A percentile compares a stretch with the other conserved stretches of the same genome.
Conservation (phyloP, 2,329 filamentous ascomycete species). For the Colletotrichum sp. region DNA sequence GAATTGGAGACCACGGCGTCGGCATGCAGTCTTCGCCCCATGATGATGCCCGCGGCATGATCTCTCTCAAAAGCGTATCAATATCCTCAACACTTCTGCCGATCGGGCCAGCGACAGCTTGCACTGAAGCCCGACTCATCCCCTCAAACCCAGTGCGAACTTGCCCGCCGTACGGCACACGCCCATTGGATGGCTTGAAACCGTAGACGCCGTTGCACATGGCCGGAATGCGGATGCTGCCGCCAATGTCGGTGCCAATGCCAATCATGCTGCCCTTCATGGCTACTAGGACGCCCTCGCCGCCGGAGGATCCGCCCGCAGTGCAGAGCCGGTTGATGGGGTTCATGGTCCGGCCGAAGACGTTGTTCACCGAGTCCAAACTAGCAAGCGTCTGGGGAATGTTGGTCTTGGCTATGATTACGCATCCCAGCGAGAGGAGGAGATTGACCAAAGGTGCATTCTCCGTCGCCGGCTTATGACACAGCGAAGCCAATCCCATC, state of each 20-base stretch:
- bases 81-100: conserved; percentile 10
- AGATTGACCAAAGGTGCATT: conserved; percentile 33
- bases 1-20: not conserved
- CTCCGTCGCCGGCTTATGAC: conserved; percentile 32
- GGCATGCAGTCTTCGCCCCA: conserved; percentile 18
- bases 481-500: conserved; percentile 39
- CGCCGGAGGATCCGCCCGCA: conserved; percentile 14
- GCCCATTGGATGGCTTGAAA: conserved; percentile 9
- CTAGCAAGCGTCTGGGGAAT: conserved; percentile 31
- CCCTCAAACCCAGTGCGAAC: not conserved
- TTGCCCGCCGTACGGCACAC: conserved; percentile 2
- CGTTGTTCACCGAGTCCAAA: conserved; percentile 16
- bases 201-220: conserved; percentile 19
- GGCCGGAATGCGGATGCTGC: conserved; percentile 16
- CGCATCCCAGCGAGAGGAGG: conserved; percentile 31
- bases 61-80: not conserved
- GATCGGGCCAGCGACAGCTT: conserved; percentile 6
- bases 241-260: conserved; percentile 12
- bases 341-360: conserved; percentile 17
- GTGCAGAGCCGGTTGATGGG: conserved; percentile 10
- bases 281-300: conserved; percentile 9
- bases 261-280: conserved; percentile 12
- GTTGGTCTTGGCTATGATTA: conserved; percentile 24
- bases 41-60: not conserved
- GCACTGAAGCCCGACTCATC: conserved; percentile 8